phyloP scores from a whole-genome alignment of 768 basidiomycete species.

The Termitomyces sp. region DNA sequence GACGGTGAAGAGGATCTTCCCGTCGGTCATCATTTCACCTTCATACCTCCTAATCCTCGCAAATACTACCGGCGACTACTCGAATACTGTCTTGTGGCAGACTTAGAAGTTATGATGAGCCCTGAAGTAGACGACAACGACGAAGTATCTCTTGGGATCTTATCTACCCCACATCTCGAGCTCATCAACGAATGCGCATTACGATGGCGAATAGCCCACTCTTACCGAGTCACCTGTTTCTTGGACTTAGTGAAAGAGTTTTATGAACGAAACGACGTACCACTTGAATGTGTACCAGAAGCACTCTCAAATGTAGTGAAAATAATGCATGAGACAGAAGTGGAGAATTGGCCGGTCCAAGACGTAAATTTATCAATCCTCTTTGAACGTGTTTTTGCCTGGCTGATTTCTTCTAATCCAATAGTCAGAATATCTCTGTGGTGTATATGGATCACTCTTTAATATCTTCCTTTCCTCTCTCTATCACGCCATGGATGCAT shows the following conservation, averaged over 20 bases:
- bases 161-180: slow-evolving; percentile 73
- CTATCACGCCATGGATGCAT: slow-evolving; percentile 75
- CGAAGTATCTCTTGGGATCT: slow-evolving; percentile 90
- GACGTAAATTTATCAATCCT: slow-evolving; percentile 56
- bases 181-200: slow-evolving; percentile 84
- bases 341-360: slow-evolving; percentile 71
- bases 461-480: slow-evolving; percentile 81
- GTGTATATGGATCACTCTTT: slow-evolving; percentile 68
- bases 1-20: slow-evolving; percentile 64
- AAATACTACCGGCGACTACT: slow-evolving; percentile 82
- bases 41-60: slow-evolving; percentile 84
- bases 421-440: slow-evolving; percentile 65
- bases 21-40: slow-evolving; percentile 77
- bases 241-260: slow-evolving; percentile 81
- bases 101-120: slow-evolving; percentile 85
- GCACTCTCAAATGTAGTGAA: slow-evolving; percentile 71
- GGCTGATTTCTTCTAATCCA: not conserved
- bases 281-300: slow-evolving; percentile 91
- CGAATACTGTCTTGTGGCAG: slow-evolving; percentile 74
- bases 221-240: slow-evolving; percentile 76
- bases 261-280: slow-evolving; percentile 86
- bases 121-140: slow-evolving; percentile 92
- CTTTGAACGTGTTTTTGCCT: slow-evolving; percentile 1
- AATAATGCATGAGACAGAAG: slow-evolving; percentile 60
- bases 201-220: slow-evolving; percentile 83